Conservation (phyloP, 2,329 filamentous ascomycete species). For the Dothistroma pini region DNA sequence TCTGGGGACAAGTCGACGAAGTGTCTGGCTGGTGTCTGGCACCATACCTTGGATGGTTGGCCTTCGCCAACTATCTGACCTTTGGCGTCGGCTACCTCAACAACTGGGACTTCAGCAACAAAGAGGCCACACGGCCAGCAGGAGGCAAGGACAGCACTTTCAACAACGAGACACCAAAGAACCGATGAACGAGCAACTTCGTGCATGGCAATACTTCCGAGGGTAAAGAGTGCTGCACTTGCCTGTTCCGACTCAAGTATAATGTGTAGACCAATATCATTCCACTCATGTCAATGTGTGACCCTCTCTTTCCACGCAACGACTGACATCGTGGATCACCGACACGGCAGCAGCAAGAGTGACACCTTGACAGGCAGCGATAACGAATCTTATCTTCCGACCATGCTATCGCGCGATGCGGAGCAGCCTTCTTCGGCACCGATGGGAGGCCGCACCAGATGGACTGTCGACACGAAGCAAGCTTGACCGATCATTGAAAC, state of each 20-base stretch:
- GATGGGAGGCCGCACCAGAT: neutral
- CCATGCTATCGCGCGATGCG: neutral
- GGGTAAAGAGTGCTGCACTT: neutral
- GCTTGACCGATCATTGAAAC: neutral
- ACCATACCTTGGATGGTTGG: conserved; percentile 82
- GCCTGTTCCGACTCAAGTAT: neutral
- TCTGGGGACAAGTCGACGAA: conserved; percentile 72
- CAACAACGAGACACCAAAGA: conserved; percentile 8
- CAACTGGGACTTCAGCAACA: conserved; percentile 37
- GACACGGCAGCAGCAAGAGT: no score
- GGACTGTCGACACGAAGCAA: neutral
- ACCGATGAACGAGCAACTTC: neutral
- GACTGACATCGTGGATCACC: neutral
- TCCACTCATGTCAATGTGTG: neutral
- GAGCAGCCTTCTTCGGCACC: neutral
- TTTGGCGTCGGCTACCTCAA: conserved; percentile 44
- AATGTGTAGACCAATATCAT: neutral
- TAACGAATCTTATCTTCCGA: no score
- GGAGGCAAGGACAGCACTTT: conserved; percentile 7
- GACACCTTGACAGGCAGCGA: no score
- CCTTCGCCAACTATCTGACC: conserved; percentile 77
- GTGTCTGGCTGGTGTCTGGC: conserved; percentile 69
- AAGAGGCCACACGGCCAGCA: conserved; percentile 9
- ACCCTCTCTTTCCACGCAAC: neutral
- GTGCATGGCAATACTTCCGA: neutral